A percentile compares a stretch with the other conserved stretches of the same genome.
phyloP scores from a whole-genome alignment of 2,329 filamentous ascomycete species.

The Cryphonectria carpinicola region DNA sequence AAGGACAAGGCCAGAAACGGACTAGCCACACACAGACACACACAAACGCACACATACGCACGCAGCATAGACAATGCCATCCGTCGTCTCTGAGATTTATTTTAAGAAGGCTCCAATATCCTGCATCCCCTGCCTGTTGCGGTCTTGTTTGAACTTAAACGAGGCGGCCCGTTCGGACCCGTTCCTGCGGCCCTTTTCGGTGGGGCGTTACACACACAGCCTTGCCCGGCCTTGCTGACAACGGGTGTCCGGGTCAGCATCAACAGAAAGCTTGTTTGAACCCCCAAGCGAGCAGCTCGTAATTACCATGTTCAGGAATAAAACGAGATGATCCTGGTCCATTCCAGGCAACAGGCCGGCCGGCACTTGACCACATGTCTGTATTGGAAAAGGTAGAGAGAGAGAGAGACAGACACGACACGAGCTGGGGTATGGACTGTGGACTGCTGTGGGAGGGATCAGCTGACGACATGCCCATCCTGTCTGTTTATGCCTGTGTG shows the following conservation, averaged over 20 bases:
- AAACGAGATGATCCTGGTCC: background rate
- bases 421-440: background rate
- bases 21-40: background rate
- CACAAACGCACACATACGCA: no score
- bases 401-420: background rate
- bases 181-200: background rate
- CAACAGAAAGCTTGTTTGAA: background rate
- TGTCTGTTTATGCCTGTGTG: background rate
- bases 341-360: background rate
- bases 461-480: background rate
- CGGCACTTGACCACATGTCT: background rate
- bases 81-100: background rate
- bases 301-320: background rate
- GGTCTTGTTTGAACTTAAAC: background rate
- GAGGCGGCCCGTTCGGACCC: slow-evolving; percentile 1
- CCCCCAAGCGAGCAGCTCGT: background rate
- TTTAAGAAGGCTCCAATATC: background rate
- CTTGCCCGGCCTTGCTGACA: background rate
- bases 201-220: background rate
- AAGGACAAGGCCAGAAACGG: background rate
- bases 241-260: background rate
- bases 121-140: background rate
- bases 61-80: background rate
- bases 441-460: background rate
- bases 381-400: background rate